Evolutionary conservation across 2,329 filamentous ascomycete species (phyloP).

Genomic region (Penicillium concentricum): DNA sequence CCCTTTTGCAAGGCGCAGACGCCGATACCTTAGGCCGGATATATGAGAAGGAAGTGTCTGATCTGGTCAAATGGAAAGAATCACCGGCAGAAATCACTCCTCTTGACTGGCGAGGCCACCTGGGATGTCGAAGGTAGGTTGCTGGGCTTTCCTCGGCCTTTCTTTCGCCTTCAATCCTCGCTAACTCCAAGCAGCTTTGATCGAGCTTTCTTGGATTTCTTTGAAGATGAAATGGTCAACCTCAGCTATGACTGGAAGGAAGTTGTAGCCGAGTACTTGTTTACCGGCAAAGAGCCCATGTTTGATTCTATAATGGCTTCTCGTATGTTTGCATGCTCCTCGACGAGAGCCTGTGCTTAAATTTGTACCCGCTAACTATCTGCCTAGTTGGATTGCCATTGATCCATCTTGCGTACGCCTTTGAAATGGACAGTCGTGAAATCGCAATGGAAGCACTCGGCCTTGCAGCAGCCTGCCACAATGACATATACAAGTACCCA

Average conservation of each 20-base stretch:
- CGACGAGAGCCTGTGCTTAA: not conserved
- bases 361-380: slow-evolving; percentile 25
- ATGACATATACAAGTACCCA: slow-evolving; percentile 59
- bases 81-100: slow-evolving; percentile 80
- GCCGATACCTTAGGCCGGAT: slow-evolving; percentile 71
- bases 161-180: not conserved
- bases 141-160: not conserved
- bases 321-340: slow-evolving; percentile 54
- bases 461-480: slow-evolving; percentile 62
- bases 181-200: slow-evolving; percentile 61
- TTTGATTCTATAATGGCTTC: slow-evolving; percentile 77
- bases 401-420: slow-evolving; percentile 94
- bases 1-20: slow-evolving; percentile 79
- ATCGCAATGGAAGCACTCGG: slow-evolving; percentile 85
- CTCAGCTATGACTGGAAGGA: slow-evolving; percentile 81
- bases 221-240: slow-evolving; percentile 81
- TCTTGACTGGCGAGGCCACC: slow-evolving; percentile 81
- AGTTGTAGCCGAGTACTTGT: slow-evolving; percentile 73
- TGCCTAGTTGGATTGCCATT: slow-evolving; percentile 78
- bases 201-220: slow-evolving; percentile 89
- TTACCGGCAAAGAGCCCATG: slow-evolving; percentile 66
- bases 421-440: slow-evolving; percentile 80
- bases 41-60: slow-evolving; percentile 72
- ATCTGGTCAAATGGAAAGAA: slow-evolving; percentile 76
- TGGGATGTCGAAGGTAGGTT: slow-evolving; percentile 68